Conservation (phyloP, 2,329 filamentous ascomycete genomes). For the Epichloe uncinata region DNA sequence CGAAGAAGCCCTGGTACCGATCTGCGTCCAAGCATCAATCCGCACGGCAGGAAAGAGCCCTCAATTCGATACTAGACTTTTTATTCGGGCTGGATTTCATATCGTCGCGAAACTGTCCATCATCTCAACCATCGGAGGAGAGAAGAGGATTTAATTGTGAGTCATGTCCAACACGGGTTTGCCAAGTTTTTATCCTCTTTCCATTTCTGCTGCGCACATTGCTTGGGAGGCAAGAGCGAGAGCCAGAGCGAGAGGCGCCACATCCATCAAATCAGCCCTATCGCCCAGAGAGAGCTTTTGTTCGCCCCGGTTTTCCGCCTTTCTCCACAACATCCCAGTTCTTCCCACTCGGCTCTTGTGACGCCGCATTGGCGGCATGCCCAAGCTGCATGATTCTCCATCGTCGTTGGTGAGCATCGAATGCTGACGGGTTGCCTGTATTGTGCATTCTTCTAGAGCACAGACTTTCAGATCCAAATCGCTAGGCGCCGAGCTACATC, state of each 20-base stretch:
- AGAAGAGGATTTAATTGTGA: background rate
- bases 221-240: too few relatives aligned
- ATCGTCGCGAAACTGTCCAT: background rate
- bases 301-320: background rate
- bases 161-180: background rate
- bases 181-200: background rate
- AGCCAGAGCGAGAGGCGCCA: background rate
- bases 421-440: background rate
- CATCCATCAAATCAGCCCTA: background rate
- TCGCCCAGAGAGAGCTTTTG: background rate
- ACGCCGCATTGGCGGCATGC: background rate
- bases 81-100: background rate
- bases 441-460: background rate
- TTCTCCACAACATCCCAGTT: conserved; percentile 1
- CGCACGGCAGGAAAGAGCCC: background rate
- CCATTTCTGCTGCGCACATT: background rate
- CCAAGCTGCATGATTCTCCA: background rate
- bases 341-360: background rate
- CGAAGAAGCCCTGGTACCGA: background rate
- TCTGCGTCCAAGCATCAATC: background rate
- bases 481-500: background rate
- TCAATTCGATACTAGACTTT: background rate
- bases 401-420: background rate
- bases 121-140: background rate
- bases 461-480: background rate